phyloP scores from a whole-genome alignment of 805 yeast species.

The Yarrowia porcina region DNA sequence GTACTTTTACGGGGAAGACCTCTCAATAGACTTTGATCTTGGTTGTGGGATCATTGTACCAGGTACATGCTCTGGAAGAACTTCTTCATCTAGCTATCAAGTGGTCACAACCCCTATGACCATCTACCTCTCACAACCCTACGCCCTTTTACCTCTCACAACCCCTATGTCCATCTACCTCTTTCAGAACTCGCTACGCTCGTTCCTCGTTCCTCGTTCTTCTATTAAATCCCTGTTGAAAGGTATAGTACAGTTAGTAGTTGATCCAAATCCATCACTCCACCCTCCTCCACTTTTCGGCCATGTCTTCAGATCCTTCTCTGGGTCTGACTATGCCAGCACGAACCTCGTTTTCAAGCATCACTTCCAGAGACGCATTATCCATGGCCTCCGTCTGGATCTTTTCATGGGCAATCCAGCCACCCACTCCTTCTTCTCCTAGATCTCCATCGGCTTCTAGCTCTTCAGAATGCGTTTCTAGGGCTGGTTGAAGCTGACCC shows the following conservation, averaged over 20 bases:
- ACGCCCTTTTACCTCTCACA: no score
- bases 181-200: no score
- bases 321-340: constrained; percentile 17
- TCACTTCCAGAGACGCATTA: constrained; percentile 13
- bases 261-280: neutral
- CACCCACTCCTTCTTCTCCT: constrained; percentile 16
- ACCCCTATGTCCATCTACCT: no score
- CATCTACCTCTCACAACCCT: no score
- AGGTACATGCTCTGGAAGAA: neutral
- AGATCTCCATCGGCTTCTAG: constrained; percentile 2
- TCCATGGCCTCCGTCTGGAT: constrained; percentile 3
- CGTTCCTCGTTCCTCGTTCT: no score
- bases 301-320: constrained; percentile 4
- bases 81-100: neutral
- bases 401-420: constrained; percentile 17
- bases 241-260: constrained; percentile 26
- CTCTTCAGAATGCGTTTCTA: neutral
- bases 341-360: neutral
- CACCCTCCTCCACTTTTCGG: constrained; percentile 12
- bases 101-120: no score
- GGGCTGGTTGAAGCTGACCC: neutral
- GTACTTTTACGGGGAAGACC: neutral
- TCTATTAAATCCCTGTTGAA: constrained; percentile 25
- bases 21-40: neutral
- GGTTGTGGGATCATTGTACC: neutral